phyloP scores from a whole-genome alignment of 139 green algal species.

The Trebouxia sp. region DNA sequence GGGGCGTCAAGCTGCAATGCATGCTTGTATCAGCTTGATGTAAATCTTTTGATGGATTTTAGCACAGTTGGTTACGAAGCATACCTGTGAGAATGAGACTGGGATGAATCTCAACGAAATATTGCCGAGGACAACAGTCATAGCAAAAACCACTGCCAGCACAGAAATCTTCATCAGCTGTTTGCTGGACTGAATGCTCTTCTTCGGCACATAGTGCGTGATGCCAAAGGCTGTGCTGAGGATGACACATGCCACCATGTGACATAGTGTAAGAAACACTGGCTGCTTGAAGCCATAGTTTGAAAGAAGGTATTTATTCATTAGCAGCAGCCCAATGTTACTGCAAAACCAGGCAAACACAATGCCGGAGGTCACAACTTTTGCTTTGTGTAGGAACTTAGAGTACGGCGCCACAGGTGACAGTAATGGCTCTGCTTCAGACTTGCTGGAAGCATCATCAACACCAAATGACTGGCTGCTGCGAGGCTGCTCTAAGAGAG shows the following conservation, averaged over 20 bases:
- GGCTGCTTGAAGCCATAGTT: conserved; percentile 78
- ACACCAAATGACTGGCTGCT: background rate
- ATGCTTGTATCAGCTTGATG: background rate
- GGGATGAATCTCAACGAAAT: conserved; percentile 83
- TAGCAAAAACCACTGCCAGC: conserved; percentile 84
- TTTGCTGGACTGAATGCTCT: conserved; percentile 62
- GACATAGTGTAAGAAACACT: conserved; percentile 87
- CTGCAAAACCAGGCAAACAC: conserved; percentile 71
- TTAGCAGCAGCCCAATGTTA: conserved; percentile 93
- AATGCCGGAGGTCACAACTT: background rate
- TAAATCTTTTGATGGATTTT: background rate
- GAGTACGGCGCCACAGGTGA: too few relatives aligned
- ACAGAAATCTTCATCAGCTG: conserved; percentile 80
- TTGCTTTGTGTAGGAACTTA: background rate
- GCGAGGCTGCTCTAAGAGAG: background rate
- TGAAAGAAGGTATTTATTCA: conserved; percentile 94
- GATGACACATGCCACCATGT: conserved; percentile 7
- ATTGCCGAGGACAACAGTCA: conserved; percentile 91
- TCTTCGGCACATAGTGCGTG: conserved; percentile 49
- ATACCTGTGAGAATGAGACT: conserved; percentile 85
- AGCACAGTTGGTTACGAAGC: too few relatives aligned
- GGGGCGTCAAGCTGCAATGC: too few relatives aligned
- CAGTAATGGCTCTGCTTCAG: background rate
- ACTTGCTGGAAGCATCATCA: background rate
- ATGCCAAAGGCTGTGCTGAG: background rate